Evolutionary conservation across 2,329 filamentous ascomycete genomes (phyloP).

Genomic region (Sporothrix pallida): DNA sequence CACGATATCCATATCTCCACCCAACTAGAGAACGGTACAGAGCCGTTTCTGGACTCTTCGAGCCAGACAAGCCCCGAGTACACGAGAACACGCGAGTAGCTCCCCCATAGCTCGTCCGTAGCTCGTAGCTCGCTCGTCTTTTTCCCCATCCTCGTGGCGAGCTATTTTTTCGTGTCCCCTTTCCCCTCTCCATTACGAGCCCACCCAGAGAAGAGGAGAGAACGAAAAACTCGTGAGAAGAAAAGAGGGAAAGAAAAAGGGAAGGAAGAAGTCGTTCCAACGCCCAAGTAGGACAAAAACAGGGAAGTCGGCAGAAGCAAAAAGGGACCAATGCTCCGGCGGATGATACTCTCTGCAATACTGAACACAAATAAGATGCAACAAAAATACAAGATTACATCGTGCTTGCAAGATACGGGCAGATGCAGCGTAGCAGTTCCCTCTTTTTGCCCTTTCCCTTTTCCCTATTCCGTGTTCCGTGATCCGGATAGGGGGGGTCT

Average conservation of each 20-base stretch:
- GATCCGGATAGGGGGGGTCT: background rate
- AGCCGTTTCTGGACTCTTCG: background rate
- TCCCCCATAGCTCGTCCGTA: slow-evolving; percentile 22
- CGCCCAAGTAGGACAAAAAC: background rate
- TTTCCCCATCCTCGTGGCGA: slow-evolving; percentile 24
- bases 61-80: background rate
- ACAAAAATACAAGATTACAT: no score
- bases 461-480: background rate
- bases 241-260: background rate
- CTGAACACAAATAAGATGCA: no score
- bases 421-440: background rate
- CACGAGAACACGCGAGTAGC: slow-evolving; percentile 5
- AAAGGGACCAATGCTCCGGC: slow-evolving; percentile 12
- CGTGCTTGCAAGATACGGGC: background rate
- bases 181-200: slow-evolving; percentile 19
- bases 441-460: background rate
- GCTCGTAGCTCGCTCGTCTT: background rate
- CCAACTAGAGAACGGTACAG: background rate
- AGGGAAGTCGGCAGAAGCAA: background rate
- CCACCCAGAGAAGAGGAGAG: background rate
- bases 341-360: background rate
- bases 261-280: background rate
- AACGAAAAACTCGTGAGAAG: background rate
- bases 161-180: slow-evolving; percentile 2
- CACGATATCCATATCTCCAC: background rate